Evolutionary conservation across 1,139 yeast species (phyloP).

Genomic region (Candida gigantensis): DNA sequence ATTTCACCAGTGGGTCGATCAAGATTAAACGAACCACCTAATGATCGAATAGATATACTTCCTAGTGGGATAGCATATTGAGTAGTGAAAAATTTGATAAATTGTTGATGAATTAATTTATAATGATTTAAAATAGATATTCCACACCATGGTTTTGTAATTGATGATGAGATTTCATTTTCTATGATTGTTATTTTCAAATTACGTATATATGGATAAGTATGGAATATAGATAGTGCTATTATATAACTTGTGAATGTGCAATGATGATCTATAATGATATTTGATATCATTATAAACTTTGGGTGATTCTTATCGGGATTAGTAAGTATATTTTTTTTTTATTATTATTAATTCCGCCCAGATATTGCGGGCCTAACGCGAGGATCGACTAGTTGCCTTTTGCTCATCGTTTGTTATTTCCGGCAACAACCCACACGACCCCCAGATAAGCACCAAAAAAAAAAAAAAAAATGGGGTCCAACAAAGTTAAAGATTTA

Average conservation of each 20-base stretch:
- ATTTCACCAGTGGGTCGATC: slow-evolving; percentile 1
- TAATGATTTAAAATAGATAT: slow-evolving; percentile 19
- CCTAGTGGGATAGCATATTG: slow-evolving; percentile 3
- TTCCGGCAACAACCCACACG: too few species aligned
- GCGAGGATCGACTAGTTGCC: too few species aligned
- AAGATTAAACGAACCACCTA: background rate
- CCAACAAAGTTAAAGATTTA: too few species aligned
- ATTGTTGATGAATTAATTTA: slow-evolving; percentile 1
- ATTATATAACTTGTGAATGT: slow-evolving; percentile 19
- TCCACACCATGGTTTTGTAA: slow-evolving; percentile 28
- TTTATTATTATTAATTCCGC: too few species aligned
- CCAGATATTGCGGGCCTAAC: too few species aligned
- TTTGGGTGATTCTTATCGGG: too few species aligned
- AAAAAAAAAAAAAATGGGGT: too few species aligned
- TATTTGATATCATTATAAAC: background rate
- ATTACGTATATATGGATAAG: slow-evolving; percentile 7
- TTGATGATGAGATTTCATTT: slow-evolving; percentile 4
- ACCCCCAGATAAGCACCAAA: too few species aligned
- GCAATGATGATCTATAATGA: slow-evolving; percentile 17
- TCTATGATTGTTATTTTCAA: slow-evolving; percentile 13
- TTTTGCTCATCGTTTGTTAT: too few species aligned
- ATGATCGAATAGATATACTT: slow-evolving; percentile 1
- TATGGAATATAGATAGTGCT: slow-evolving; percentile 18
- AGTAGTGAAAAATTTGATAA: background rate
- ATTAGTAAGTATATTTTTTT: too few species aligned